These are phyloP conservation scores for Rhodocollybia butyracea DNA, from an alignment of 768 basidiomycete genomes.

Conservation along the genomic window DNA sequence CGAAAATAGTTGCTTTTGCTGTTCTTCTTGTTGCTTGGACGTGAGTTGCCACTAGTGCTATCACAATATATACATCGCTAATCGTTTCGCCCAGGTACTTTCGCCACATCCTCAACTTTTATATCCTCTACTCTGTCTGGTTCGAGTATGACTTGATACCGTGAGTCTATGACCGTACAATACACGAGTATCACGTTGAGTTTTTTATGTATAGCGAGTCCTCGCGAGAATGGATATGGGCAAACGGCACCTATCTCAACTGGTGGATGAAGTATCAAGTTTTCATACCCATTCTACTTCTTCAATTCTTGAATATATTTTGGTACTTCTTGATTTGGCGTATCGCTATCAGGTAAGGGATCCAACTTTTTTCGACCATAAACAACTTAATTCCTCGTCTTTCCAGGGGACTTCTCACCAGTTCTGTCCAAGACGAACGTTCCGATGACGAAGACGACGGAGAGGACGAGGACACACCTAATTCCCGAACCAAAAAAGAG, in stretches of 20 bases:
- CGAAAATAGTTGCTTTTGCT: slow-evolving; percentile 62
- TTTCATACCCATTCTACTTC: slow-evolving; percentile 51
- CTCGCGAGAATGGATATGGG: slow-evolving; percentile 37
- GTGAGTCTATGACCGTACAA: slow-evolving; percentile 38
- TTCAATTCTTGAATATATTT: slow-evolving; percentile 71
- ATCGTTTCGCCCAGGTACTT: slow-evolving; percentile 63
- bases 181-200: not conserved
- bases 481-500: not conserved
- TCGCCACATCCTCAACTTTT: slow-evolving; percentile 87
- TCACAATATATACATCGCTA: not conserved
- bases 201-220: not conserved
- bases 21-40: slow-evolving; percentile 76
- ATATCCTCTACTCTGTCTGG: slow-evolving; percentile 88
- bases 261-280: slow-evolving; percentile 71
- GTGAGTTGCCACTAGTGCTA: slow-evolving; percentile 42
- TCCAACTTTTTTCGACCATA: not conserved
- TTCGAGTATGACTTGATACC: slow-evolving; percentile 71
- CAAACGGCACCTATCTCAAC: slow-evolving; percentile 51
- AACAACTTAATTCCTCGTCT: not conserved
- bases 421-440: slow-evolving; percentile 51
- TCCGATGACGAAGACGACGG: slow-evolving; percentile 62
- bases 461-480: slow-evolving; percentile 27
- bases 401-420: not conserved
- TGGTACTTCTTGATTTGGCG: slow-evolving; percentile 72
- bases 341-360: slow-evolving; percentile 30